Evolutionary conservation across 768 basidiomycete species (phyloP), one percentile per base, ranked within the genome.

Genomic region (Lactifluus subvellereus): DNA sequence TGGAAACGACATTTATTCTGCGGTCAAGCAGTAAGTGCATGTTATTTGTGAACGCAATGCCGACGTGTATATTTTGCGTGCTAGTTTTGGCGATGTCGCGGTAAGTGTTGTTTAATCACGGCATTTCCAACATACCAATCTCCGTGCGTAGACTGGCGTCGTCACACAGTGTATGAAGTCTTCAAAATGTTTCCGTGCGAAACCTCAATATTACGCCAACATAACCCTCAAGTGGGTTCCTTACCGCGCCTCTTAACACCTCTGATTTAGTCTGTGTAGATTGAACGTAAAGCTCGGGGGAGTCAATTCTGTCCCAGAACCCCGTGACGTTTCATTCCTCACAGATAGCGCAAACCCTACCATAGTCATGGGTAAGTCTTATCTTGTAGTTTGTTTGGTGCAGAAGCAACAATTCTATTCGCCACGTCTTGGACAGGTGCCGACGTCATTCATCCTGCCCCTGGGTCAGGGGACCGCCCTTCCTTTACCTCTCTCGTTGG

Each of bases 241-340:
- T 42, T 49, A 33, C 40, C 27, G 22, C 16, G 30, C 14, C 59
- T 43, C 9, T 30, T 33, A 32, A 54, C 14, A 30, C 6, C 5
- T 59, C 37, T 54, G 38, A 63, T 60, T 22, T 30, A 61, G 60
- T 57, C 42, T 22, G 27, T 22, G 27, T 63, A 92, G 89, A 71
- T 79, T 92, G 67, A 92, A 92, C 64, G 90, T 90, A 20, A 92
- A 93, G 71, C 77, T 92, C 0, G 91, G 90, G 14, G 91, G 91
- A 1, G 87, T 91, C 71, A 93, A 93, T 70, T 82, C 84, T 1
- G 78, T 93, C 35, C 90, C 89, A 0, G 87, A 89, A 55, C 80
- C 87, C 0, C 76, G 79, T 13, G 86, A 86, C 0, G 86, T 88
- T 2, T 77, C 81, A 0, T 79, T 82, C 8, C 75, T 93, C 10